Percentiles rank a stretch among this genome's conserved stretches.
phyloP scores from a whole-genome alignment of 345 rosid genomes.

The Murraya koenigii region DNA sequence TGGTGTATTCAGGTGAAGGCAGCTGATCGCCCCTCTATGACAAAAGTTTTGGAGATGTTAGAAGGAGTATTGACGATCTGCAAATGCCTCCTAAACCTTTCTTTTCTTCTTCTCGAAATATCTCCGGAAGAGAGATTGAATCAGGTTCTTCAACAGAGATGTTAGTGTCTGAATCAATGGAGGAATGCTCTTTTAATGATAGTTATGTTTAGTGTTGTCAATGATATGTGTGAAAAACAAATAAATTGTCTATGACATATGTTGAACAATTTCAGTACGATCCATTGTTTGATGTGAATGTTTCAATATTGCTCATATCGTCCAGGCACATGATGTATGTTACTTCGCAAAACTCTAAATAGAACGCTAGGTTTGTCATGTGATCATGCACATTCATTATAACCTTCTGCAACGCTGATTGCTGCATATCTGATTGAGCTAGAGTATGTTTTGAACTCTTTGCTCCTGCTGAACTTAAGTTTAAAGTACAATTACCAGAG shows the following conservation, averaged over 20 bases:
- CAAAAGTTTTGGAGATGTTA: slow-evolving; percentile 37
- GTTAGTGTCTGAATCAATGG: background rate
- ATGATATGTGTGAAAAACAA: background rate
- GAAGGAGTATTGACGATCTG: slow-evolving; percentile 18
- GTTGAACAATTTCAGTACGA: too few relatives aligned
- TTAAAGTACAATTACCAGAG: too few relatives aligned
- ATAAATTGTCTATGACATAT: background rate
- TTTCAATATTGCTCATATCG: too few relatives aligned
- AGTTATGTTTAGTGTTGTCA: background rate
- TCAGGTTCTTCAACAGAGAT: background rate
- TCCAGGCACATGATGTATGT: too few relatives aligned
- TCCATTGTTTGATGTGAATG: too few relatives aligned
- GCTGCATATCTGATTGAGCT: too few relatives aligned
- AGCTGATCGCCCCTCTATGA: slow-evolving; percentile 35
- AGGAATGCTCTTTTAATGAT: background rate
- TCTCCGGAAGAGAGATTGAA: background rate
- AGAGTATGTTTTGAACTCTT: too few relatives aligned
- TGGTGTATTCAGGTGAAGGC: slow-evolving; percentile 38
- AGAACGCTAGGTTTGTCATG: too few relatives aligned
- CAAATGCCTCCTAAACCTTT: slow-evolving; percentile 32
- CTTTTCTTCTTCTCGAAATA: slow-evolving; percentile 19
- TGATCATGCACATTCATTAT: too few relatives aligned
- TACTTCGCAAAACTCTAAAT: too few relatives aligned
- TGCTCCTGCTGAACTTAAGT: too few relatives aligned
- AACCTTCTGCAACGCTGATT: too few relatives aligned